Conservation (phyloP, 495 filamentous ascomycete species). For the Hypoxylon fragiforme region DNA sequence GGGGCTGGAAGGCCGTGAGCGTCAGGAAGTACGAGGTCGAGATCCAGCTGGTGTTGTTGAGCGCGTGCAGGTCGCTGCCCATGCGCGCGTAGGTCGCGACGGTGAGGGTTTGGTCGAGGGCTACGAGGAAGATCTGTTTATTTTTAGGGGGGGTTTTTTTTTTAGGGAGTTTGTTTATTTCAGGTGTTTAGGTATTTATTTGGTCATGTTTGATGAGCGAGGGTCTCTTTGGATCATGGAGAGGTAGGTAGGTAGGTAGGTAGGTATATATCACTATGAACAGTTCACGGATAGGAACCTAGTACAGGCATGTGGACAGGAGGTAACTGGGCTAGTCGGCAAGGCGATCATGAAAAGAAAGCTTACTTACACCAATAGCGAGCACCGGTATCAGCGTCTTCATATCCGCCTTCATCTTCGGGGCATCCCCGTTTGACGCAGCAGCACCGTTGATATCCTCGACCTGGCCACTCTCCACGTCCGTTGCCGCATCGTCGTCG, state of each 20-base stretch:
- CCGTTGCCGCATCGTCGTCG: conserved; percentile 3
- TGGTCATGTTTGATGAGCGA: too few relatives aligned
- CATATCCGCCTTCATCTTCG: conserved; percentile 47
- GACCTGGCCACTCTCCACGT: conserved; percentile 20
- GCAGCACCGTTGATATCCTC: conserved; percentile 3
- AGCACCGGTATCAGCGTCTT: conserved; percentile 60
- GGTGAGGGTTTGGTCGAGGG: conserved; percentile 82
- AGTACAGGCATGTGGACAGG: too few relatives aligned
- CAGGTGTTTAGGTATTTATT: too few relatives aligned
- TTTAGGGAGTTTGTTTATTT: too few relatives aligned
- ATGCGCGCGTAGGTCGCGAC: conserved; percentile 79
- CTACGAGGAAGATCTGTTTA: conserved; percentile 69
- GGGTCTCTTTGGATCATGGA: too few relatives aligned
- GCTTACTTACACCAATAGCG: conserved; percentile 56
- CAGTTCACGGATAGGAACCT: too few relatives aligned
- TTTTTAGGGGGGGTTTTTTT: too few relatives aligned
- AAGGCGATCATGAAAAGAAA: neutral
- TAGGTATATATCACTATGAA: neutral
- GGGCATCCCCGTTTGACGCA: conserved; percentile 5
- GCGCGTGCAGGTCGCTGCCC: conserved; percentile 74
- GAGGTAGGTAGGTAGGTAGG: neutral
- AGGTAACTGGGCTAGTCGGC: too few relatives aligned
- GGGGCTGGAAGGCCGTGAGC: conserved; percentile 74
- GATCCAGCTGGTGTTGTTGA: conserved; percentile 84
- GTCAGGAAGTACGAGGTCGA: conserved; percentile 82